phyloP scores from a whole-genome alignment of 2,329 filamentous ascomycete species.

The Ophiocordyceps robertsii region DNA sequence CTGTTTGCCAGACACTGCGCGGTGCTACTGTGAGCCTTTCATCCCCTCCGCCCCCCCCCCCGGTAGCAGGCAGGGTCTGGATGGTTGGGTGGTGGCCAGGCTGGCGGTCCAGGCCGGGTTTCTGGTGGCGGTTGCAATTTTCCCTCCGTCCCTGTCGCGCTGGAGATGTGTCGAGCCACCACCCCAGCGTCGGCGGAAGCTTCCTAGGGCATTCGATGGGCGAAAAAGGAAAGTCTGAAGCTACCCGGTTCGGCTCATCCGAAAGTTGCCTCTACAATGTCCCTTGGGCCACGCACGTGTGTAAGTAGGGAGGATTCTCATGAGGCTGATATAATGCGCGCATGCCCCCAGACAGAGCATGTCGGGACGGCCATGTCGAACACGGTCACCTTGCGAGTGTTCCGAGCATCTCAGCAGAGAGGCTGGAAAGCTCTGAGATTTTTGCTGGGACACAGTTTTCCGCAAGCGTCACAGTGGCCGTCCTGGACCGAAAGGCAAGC shows the following conservation, averaged over 20 bases:
- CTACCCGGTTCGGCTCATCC: constrained; percentile 1
- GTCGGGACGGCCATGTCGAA: no score
- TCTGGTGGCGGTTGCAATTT: constrained; percentile 2
- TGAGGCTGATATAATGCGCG: background rate
- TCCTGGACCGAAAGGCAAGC: no score
- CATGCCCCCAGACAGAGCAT: no score
- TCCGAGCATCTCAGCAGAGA: no score
- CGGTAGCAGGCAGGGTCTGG: constrained; percentile 5
- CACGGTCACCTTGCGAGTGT: no score
- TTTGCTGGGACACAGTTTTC: no score
- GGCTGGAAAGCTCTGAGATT: no score
- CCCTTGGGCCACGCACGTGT: background rate
- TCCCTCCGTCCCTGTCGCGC: constrained; percentile 2
- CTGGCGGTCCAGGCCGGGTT: constrained; percentile 5
- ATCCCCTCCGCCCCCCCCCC: constrained; percentile 3
- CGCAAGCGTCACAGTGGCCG: no score
- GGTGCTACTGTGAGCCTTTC: constrained; percentile 5
- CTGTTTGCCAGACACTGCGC: constrained; percentile 7
- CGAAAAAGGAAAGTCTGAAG: constrained; percentile 1
- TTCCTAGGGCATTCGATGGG: constrained; percentile 3
- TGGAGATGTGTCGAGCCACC: background rate
- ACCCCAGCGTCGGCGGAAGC: background rate
- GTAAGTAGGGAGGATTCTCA: background rate
- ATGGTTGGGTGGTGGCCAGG: constrained; percentile 7
- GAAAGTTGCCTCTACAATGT: background rate